Evolutionary conservation across 2,329 filamentous ascomycete genomes (phyloP), one percentile per base, ranked within the genome.

Genomic region (Colletotrichum ledebouriae): DNA sequence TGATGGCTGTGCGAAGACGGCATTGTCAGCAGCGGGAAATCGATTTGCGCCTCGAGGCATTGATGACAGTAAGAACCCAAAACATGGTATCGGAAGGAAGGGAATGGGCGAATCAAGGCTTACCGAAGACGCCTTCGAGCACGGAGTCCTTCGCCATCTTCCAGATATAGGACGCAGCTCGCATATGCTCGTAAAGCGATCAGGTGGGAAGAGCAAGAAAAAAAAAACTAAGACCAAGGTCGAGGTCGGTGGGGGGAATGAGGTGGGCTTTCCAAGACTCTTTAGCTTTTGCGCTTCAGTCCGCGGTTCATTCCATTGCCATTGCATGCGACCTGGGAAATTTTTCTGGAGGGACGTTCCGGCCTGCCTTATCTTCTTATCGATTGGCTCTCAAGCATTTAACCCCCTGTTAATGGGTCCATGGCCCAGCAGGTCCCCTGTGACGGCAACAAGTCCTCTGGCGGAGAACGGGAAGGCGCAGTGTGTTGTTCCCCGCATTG

Each of bases 1-100:
- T 94, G 80, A 99, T 92, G 78, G 93, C 95, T 97, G 73, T 12
- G 25, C 25, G 57, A 33, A 44, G 37, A 22, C 12, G 15, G 13
- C 39, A 44, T 4, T 59, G 56, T 70, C 22, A 62, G 66, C 61
- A 22, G 17, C 42, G 55, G 6, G 15, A 20, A 5, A 29, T 50
- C 49, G 47, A 44, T 37, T 63, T 33, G 57, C 63, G 63, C 50
- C 34, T 44, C 9, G 33, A 15, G 29, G 29, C 61, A 47, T 39
- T 15, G 50, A 37, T 37, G 52, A 41, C 34, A 55, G 50, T 34
- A 55, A 33, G 12, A n/a, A 37, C 56, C 52, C 47, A 70, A 44
- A 22, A 71, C 49, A 67, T 39, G 33, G 46, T 53, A n/a, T 41
- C 20, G 41, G 44, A 55, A 39, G n/a, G 6, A 20, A 56, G 41